Conservation (phyloP, 2,329 filamentous ascomycete species). For the Parascedosporium putredinis region DNA sequence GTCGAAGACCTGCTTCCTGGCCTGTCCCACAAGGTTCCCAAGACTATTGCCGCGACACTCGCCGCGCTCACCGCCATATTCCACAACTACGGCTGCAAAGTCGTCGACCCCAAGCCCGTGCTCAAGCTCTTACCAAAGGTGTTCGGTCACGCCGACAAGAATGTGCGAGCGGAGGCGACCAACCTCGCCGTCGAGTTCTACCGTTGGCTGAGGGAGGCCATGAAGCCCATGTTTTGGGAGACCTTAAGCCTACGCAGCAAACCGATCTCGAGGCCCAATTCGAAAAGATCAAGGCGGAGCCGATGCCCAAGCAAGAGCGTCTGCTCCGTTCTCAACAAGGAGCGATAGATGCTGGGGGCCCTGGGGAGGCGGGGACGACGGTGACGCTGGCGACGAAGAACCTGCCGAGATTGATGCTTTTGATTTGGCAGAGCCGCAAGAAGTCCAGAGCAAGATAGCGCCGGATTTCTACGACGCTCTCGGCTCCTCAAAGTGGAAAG, state of each 20-base stretch:
- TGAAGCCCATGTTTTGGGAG: slow-evolving; percentile 97
- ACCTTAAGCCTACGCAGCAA: slow-evolving; percentile 92
- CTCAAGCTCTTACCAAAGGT: slow-evolving; percentile 81
- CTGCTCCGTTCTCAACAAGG: slow-evolving; percentile 83
- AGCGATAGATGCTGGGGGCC: slow-evolving; percentile 55
- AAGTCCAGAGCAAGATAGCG: slow-evolving; percentile 73
- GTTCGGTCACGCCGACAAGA: slow-evolving; percentile 96
- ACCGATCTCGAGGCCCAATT: slow-evolving; percentile 88
- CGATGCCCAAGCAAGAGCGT: slow-evolving; percentile 79
- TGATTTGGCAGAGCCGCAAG: slow-evolving; percentile 75
- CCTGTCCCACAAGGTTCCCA: slow-evolving; percentile 80
- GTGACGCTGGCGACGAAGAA: slow-evolving; percentile 46
- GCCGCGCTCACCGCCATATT: slow-evolving; percentile 73
- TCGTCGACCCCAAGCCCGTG: slow-evolving; percentile 83
- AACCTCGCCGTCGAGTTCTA: slow-evolving; percentile 90
- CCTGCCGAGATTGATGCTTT: slow-evolving; percentile 65
- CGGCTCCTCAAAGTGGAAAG: slow-evolving; percentile 94
- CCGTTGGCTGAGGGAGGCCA: slow-evolving; percentile 91
- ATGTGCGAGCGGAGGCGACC: slow-evolving; percentile 88
- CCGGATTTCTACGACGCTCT: slow-evolving; percentile 74
- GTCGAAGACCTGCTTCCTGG: slow-evolving; percentile 83
- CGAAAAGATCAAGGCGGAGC: slow-evolving; percentile 82
- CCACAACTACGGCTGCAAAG: slow-evolving; percentile 90
- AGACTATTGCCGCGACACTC: slow-evolving; percentile 65
- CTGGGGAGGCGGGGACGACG: slow-evolving; percentile 40